These are phyloP conservation scores for Termitomyces sp. DNA, from an alignment of 768 basidiomycete genomes.

Conservation along the genomic window DNA sequence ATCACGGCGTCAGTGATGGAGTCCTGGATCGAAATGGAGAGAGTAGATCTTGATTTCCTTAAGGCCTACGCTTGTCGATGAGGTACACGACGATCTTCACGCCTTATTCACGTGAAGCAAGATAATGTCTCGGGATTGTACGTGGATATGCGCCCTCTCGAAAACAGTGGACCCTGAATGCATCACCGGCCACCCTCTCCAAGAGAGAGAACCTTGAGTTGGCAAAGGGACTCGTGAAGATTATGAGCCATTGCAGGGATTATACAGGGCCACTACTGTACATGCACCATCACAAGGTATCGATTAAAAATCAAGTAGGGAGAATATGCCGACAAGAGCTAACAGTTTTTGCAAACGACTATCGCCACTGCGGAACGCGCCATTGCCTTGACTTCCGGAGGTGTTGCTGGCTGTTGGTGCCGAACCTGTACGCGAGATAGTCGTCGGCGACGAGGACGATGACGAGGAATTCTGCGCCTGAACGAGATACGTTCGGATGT, in stretches of 20 bases:
- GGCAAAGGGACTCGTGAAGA: no score
- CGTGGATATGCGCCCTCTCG: no score
- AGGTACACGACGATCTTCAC: no score
- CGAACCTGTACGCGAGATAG: background rate
- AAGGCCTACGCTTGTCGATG: no score
- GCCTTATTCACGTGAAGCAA: no score
- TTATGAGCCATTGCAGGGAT: background rate
- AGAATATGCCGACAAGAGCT: background rate
- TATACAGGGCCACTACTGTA: background rate
- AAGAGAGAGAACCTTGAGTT: background rate
- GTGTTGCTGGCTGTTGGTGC: background rate
- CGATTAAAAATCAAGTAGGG: background rate
- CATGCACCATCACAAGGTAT: background rate
- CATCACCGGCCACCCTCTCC: no score
- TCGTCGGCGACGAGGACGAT: background rate
- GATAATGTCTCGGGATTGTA: no score
- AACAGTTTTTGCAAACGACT: background rate
- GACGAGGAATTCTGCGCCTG: background rate
- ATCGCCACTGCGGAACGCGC: background rate
- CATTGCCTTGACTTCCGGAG: background rate
- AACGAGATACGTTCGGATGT: slow-evolving; percentile 51
- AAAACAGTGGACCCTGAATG: no score
- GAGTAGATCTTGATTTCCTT: no score
- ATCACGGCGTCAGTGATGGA: no score
- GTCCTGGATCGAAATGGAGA: no score